Base-by-base conservation (phyloP, 345 rosid species). In the Camelina neglecta region DNA sequence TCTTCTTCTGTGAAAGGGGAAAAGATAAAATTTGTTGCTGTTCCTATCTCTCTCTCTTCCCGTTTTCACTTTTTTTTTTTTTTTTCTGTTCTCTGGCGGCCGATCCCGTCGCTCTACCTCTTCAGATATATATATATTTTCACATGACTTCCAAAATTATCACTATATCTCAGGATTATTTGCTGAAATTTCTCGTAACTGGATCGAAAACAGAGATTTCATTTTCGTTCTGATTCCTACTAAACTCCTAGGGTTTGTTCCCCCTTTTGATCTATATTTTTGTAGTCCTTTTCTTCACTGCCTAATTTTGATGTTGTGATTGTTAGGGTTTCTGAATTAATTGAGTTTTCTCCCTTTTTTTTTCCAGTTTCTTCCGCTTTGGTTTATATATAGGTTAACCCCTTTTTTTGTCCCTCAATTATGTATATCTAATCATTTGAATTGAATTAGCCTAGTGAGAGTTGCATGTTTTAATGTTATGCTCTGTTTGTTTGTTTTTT, bases 51-150 rank as follows among this genome's bases (percentile, higher is more conserved):
- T 29, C 31, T 68, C 39, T 68, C 69, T 29, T 8, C 54, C 54
- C 54, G 59, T 66, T 39, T 38, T 24, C 60, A 11, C 59, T 50
- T 24, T 59, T 50, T 24, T 6, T 15, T 51, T 15, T 71, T 0
- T 29, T 4, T 29, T 29, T 29, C 5, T 29, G 31, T 29, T 66
- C 72, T 58, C 23, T 59, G 50, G 67, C 73, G 78, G 20, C 73
- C 55, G 74, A 67, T 75, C 74, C 61, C 60, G 47, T 73, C 47
- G 47, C 70, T 64, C 70, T 64, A 51, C 72, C 56, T 55, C 35
- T 15, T 13, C 8, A 58, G 39, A 65, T 33, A 35, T 56, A 6
- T 20, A 23, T 15, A 0, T 7, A 6, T 31, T 7, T 9, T 31
- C 20, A 15, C 9, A 45, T 35, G 72, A 74, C 12, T 67, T 4